These are phyloP conservation scores for Candida verbasci DNA, from an alignment of 805 yeast genomes.

Conservation along the genomic window DNA sequence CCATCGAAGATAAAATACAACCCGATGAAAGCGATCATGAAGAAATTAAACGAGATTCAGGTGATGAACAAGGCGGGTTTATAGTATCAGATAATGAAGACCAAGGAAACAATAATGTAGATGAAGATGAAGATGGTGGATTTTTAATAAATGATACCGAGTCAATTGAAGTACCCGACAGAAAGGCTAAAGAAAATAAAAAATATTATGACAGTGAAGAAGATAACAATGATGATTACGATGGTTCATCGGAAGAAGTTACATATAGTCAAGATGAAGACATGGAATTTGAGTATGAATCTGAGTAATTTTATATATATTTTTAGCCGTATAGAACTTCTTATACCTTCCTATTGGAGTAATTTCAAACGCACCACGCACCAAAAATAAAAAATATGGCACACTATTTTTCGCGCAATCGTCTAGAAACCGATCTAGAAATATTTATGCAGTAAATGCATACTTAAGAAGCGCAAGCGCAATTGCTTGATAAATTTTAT, in stretches of 20 bases:
- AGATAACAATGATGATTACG: constrained; percentile 2
- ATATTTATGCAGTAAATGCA: background rate
- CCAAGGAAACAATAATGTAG: constrained; percentile 8
- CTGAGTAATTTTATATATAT: no score
- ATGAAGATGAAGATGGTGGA: constrained; percentile 9
- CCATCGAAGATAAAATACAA: background rate
- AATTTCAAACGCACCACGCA: background rate
- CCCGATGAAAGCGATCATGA: constrained; percentile 6
- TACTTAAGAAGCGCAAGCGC: constrained; percentile 4
- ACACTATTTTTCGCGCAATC: background rate
- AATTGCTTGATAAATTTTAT: background rate
- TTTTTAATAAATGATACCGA: no score
- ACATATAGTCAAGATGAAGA: constrained; percentile 11
- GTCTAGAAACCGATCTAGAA: no score
- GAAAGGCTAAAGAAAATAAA: background rate
- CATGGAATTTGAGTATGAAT: constrained; percentile 43
- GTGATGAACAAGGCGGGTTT: constrained; percentile 18
- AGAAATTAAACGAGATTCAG: constrained; percentile 7
- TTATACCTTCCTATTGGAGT: background rate
- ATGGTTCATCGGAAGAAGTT: constrained; percentile 5
- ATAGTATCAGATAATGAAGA: constrained; percentile 11
- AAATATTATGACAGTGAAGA: constrained; percentile 5
- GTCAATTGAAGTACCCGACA: background rate
- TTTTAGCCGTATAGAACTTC: no score
- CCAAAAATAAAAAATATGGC: no score